These are phyloP conservation scores for Angophora floribunda DNA, from an alignment of 345 rosid species.

Conservation along the genomic window DNA sequence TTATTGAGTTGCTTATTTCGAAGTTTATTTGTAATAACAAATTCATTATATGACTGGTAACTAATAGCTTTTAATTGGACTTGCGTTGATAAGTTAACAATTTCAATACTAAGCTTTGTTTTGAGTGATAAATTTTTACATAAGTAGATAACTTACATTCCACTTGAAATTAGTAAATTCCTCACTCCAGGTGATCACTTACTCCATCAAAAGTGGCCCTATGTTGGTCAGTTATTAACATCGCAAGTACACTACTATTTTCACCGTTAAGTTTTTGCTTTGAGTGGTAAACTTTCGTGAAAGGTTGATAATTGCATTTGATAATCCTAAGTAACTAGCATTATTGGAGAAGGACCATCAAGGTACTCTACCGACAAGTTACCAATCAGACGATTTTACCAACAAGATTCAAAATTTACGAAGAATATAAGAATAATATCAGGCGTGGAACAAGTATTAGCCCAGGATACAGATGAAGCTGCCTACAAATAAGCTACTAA, in stretches of 20 bases:
- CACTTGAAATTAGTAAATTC: background rate
- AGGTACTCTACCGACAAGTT: background rate
- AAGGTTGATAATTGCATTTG: background rate
- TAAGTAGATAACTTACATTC: background rate
- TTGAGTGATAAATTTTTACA: background rate
- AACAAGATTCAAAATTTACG: background rate
- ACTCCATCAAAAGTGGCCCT: background rate
- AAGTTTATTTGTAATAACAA: too few species aligned
- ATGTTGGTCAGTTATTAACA: background rate
- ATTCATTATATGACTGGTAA: background rate
- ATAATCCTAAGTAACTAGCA: background rate
- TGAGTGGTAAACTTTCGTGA: background rate
- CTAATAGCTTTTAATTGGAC: background rate
- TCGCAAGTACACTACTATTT: background rate
- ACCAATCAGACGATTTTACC: background rate
- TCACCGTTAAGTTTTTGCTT: background rate
- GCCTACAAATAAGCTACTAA: background rate
- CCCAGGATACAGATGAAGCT: background rate
- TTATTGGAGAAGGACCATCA: background rate
- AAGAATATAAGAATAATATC: background rate
- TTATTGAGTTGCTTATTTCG: background rate
- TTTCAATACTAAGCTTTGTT: background rate
- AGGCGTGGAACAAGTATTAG: background rate
- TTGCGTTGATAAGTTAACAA: background rate
- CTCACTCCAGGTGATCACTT: background rate